phyloP scores from a whole-genome alignment of 352 stramenopile species.

The Paralagenidium karlingii region DNA sequence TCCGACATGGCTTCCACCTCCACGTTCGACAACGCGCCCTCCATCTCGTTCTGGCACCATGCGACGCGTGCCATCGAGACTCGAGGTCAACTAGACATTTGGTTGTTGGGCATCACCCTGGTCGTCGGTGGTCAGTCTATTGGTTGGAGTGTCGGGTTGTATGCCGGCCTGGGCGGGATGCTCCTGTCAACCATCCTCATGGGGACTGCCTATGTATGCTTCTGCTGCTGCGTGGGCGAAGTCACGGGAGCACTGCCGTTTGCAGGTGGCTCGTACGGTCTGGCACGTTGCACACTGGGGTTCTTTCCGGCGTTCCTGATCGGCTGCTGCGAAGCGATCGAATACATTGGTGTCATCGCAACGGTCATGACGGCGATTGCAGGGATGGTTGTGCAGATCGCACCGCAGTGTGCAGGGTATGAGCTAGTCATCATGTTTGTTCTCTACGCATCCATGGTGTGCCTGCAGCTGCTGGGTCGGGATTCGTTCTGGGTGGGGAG shows the following conservation, averaged over 20 bases:
- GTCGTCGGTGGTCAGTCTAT: constrained; percentile 19
- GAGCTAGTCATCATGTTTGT: constrained; percentile 5
- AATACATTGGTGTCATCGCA: constrained; percentile 11
- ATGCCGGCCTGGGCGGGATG: constrained; percentile 7
- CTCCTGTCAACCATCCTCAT: constrained; percentile 6
- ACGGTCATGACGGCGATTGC: constrained; percentile 5
- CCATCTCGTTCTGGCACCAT: too few relatives aligned
- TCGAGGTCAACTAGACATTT: too few relatives aligned
- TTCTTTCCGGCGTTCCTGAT: constrained; percentile 15
- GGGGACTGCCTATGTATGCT: constrained; percentile 8
- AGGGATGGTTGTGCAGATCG: constrained; percentile 4
- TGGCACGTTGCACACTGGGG: constrained; percentile 13
- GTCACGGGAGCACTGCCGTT: constrained; percentile 13
- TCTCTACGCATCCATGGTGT: constrained; percentile 3
- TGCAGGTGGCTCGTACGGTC: constrained; percentile 15
- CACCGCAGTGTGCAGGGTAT: constrained; percentile 1
- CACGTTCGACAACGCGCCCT: too few relatives aligned
- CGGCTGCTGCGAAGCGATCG: constrained; percentile 12
- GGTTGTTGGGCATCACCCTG: constrained; percentile 10
- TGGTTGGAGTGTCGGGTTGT: constrained; percentile 11
- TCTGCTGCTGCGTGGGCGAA: constrained; percentile 10
- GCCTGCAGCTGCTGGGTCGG: constrained; percentile 5
- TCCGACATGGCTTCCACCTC: too few relatives aligned
- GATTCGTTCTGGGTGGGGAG: constrained; percentile 8
- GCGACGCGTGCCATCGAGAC: too few relatives aligned